Evolutionary conservation across 2,329 filamentous ascomycete species (phyloP), one percentile per base, ranked within the genome.

Genomic region (Nothomitra cinnamomea): DNA sequence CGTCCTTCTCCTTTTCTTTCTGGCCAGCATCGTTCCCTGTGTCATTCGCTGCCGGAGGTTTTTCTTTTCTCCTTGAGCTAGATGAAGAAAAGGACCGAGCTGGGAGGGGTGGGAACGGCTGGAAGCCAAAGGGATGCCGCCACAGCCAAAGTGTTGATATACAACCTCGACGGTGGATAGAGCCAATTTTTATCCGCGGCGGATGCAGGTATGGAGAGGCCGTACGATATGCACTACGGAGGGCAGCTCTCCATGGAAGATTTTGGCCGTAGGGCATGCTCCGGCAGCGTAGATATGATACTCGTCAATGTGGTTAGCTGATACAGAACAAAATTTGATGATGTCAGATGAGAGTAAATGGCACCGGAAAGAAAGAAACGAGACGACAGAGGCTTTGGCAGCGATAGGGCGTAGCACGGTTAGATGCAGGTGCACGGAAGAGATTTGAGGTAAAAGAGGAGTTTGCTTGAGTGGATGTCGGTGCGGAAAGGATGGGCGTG

Each of bases 181-280:
- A 51, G 62, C 61, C 7, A 59, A 62, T 62, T 64, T 63, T 53
- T 63, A 64, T 59, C 65, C 64, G 36, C 61, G 59, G 32, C 61
- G 56, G 36, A 63, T 57, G 45, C 65, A 35, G 57, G 49, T 64
- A 60, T 52, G 66, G 62, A 50, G 65, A 61, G 51, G 63, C 64
- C 51, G 66, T 65, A 53, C 68, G 69, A 61, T 69, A 68, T 56
- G 72, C 70, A 60, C 70, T 70, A 59, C 71, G 72, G 62, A 78
- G 70, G 61, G 77, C 78, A 66, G 72, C 70, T 70, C 79, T 76
- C 80, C 79, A 83, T 69, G 78, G 76, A 63, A 82, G 67, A 60
- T 75, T 76, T 67, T 79, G 77, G 62, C 77, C 74, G 70, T 79
- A 78, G 65, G 80, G 72, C 80, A 83, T 83, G 66, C 69, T 75